Evolutionary conservation across 2,329 filamentous ascomycete species (phyloP).

Genomic region (Cytospora leucostoma): DNA sequence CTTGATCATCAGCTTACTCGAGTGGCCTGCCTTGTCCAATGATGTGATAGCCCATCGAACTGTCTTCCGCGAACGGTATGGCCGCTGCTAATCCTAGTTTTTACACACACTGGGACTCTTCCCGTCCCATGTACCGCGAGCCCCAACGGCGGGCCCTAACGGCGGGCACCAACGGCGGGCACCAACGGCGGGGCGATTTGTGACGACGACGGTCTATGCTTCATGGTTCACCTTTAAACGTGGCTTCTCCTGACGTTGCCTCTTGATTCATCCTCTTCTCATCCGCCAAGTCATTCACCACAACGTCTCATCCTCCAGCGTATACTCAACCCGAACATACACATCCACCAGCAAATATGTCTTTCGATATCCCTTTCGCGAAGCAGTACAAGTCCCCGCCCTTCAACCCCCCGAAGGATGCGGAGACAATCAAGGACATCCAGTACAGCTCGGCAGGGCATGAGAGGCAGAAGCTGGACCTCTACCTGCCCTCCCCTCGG

Average conservation of each 20-base stretch:
- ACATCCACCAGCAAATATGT: not conserved
- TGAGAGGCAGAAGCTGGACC: slow-evolving; percentile 23
- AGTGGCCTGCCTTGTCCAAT: too few species aligned
- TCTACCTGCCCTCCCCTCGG: slow-evolving; percentile 21
- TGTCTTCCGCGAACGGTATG: too few species aligned
- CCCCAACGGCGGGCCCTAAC: too few species aligned
- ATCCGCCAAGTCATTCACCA: not conserved
- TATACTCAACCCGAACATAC: not conserved
- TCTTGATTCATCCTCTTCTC: not conserved
- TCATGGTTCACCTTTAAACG: not conserved
- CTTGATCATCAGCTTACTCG: too few species aligned
- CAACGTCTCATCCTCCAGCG: not conserved
- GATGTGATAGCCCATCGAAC: too few species aligned
- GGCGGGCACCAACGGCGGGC: too few species aligned
- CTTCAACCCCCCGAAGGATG: slow-evolving; percentile 23
- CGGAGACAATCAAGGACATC: slow-evolving; percentile 21
- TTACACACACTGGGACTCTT: too few species aligned
- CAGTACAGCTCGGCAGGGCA: slow-evolving; percentile 23
- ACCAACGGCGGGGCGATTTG: too few species aligned
- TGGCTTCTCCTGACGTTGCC: not conserved
- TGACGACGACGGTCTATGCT: not conserved
- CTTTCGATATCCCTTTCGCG: not conserved
- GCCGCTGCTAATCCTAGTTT: too few species aligned
- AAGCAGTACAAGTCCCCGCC: slow-evolving; percentile 10
- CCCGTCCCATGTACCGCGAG: too few species aligned